Conservation (phyloP, 768 basidiomycete species). For the Megacollybia marginata region DNA sequence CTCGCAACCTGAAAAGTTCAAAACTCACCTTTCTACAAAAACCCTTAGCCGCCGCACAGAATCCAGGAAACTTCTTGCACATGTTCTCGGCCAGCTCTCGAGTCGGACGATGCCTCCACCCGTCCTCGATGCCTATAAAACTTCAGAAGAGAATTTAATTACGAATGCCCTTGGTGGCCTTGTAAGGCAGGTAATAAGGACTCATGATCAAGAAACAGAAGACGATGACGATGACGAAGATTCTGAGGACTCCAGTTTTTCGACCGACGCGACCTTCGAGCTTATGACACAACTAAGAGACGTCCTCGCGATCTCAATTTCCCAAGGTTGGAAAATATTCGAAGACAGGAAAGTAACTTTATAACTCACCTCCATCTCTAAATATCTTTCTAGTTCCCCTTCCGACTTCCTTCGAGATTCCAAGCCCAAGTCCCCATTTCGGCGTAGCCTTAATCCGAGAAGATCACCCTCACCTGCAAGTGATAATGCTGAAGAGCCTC, state of each 20-base stretch:
- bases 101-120: conserved; percentile 47
- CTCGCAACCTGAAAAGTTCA: conserved; percentile 9
- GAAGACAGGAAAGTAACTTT: conserved; percentile 35
- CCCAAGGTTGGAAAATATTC: conserved; percentile 59
- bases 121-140: conserved; percentile 35
- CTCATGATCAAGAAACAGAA: conserved; percentile 21
- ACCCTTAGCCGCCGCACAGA: conserved; percentile 44
- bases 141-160: conserved; percentile 13
- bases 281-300: conserved; percentile 59
- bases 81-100: conserved; percentile 58
- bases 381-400: background rate
- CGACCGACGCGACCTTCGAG: conserved; percentile 60
- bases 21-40: conserved; percentile 17
- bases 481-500: conserved; percentile 31
- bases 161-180: conserved; percentile 32
- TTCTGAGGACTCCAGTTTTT: conserved; percentile 37
- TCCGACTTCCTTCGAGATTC: background rate
- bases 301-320: conserved; percentile 45
- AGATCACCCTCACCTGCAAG: conserved; percentile 43
- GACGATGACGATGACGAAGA: conserved; percentile 42
- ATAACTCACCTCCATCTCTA: background rate
- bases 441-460: conserved; percentile 28
- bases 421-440: background rate
- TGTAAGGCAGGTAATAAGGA: conserved; percentile 30
- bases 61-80: conserved; percentile 60